Percentiles rank a stretch among this genome's conserved stretches.
phyloP scores from a whole-genome alignment of 2,329 filamentous ascomycete species.

The Trichoderma citrinoviride region DNA sequence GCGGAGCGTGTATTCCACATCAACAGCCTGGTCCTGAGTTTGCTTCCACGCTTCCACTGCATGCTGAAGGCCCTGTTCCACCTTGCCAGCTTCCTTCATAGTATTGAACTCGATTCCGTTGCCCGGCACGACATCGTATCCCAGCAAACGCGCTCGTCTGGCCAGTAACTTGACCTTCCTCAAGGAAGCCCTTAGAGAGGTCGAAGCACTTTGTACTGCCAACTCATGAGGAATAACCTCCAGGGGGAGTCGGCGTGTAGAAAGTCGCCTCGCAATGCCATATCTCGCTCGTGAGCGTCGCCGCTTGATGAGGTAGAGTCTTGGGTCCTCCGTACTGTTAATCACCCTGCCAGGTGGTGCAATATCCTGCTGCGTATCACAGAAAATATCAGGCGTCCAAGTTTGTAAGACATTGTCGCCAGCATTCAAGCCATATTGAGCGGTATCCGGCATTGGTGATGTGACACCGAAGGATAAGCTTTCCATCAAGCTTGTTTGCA shows the following conservation, averaged over 20 bases:
- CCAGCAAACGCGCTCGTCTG: background rate
- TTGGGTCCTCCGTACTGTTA: constrained; percentile 22
- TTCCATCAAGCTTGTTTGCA: constrained; percentile 11
- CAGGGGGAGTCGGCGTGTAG: constrained; percentile 29
- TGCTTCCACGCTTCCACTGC: constrained; percentile 28
- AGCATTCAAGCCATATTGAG: background rate
- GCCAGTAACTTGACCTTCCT: background rate
- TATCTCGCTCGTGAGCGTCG: constrained; percentile 24
- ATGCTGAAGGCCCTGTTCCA: constrained; percentile 27
- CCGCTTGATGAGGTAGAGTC: constrained; percentile 26
- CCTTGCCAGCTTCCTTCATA: constrained; percentile 28
- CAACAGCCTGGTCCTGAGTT: constrained; percentile 5
- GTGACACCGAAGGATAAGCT: background rate
- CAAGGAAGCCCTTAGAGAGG: background rate
- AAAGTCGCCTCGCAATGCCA: constrained; percentile 26
- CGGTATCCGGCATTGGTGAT: no score
- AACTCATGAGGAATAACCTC: constrained; percentile 28
- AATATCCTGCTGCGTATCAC: background rate
- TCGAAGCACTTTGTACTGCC: constrained; percentile 24
- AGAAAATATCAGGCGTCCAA: background rate
- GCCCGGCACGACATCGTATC: background rate
- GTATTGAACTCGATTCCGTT: constrained; percentile 26
- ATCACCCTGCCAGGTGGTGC: background rate
- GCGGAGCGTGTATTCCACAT: constrained; percentile 30
- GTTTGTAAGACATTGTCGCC: background rate